These are phyloP conservation scores for Barnettozyma vustinii DNA, from an alignment of 805 yeast species.

Conservation along the genomic window DNA sequence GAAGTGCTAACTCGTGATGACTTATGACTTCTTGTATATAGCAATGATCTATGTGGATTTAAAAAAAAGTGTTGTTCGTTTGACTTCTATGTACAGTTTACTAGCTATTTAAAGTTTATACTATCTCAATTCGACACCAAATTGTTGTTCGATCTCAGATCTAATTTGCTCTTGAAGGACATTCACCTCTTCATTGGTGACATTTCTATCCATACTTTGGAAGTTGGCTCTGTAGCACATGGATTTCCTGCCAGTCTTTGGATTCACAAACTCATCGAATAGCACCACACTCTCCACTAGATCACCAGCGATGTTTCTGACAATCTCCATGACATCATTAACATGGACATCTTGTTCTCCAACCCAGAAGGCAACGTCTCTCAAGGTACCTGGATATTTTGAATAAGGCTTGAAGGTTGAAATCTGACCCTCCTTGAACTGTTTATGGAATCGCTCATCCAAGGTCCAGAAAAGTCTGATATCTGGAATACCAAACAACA, in stretches of 20 bases:
- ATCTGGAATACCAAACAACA: conserved; percentile 91
- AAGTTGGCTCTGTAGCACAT: conserved; percentile 88
- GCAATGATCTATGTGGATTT: neutral
- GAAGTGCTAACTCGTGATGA: conserved; percentile 5
- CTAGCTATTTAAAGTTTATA: conserved; percentile 4
- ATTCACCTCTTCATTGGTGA: conserved; percentile 83
- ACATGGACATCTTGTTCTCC: conserved; percentile 49
- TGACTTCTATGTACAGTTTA: neutral
- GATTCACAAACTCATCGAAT: conserved; percentile 80
- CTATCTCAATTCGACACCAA: conserved; percentile 52
- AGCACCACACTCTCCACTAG: conserved; percentile 79
- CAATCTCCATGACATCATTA: conserved; percentile 91
- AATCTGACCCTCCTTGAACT: conserved; percentile 63
- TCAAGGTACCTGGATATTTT: conserved; percentile 76
- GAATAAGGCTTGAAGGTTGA: conserved; percentile 81
- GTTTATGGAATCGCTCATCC: conserved; percentile 71
- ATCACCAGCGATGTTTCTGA: conserved; percentile 80
- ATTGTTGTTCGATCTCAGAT: conserved; percentile 43
- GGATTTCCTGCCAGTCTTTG: conserved; percentile 69
- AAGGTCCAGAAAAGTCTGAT: conserved; percentile 88
- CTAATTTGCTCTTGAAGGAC: conserved; percentile 63
- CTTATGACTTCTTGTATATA: conserved; percentile 11
- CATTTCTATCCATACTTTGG: conserved; percentile 92
- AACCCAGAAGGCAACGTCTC: conserved; percentile 94
- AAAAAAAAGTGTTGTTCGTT: neutral